Conservation (phyloP, 2,329 filamentous ascomycete genomes). For the Pseudofabraea citricarpa region DNA sequence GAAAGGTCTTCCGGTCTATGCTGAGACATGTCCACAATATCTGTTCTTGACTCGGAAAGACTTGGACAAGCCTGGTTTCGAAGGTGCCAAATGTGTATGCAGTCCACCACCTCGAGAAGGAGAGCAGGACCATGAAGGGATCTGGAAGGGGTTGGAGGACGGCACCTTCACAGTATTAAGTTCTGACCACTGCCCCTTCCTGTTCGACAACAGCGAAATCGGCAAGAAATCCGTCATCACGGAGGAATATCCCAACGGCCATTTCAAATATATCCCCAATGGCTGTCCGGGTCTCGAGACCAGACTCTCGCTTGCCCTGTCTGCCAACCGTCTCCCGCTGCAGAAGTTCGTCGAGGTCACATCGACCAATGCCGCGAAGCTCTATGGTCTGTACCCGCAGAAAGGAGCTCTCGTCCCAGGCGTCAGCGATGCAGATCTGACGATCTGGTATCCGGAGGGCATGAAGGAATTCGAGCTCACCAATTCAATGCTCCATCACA, state of each 20-base stretch:
- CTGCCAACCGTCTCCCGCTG: slow-evolving; percentile 32
- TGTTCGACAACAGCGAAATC: slow-evolving; percentile 39
- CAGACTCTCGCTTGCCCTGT: slow-evolving; percentile 41
- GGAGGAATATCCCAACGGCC: slow-evolving; percentile 34
- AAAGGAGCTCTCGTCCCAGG: slow-evolving; percentile 48
- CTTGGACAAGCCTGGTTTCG: slow-evolving; percentile 45
- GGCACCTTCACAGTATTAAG: slow-evolving; percentile 48
- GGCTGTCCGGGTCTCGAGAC: slow-evolving; percentile 55
- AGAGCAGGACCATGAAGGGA: slow-evolving; percentile 40
- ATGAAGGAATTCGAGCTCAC: slow-evolving; percentile 39
- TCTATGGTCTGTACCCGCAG: slow-evolving; percentile 48
- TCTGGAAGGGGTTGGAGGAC: slow-evolving; percentile 45
- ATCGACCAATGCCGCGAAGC: slow-evolving; percentile 48
- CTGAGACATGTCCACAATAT: slow-evolving; percentile 53
- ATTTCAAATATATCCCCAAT: slow-evolving; percentile 54
- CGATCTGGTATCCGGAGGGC: slow-evolving; percentile 50
- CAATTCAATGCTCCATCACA: slow-evolving; percentile 54
- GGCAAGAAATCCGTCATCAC: slow-evolving; percentile 45
- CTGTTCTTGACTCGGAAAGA: slow-evolving; percentile 47
- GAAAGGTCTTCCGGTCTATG: slow-evolving; percentile 43
- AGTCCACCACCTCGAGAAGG: slow-evolving; percentile 44
- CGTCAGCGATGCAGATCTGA: slow-evolving; percentile 48
- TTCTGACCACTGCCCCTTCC: slow-evolving; percentile 32
- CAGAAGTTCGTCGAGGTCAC: slow-evolving; percentile 51
- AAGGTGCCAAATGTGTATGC: slow-evolving; percentile 51